Percentiles rank a stretch among this genome's conserved stretches.
Evolutionary conservation across 192 early-diverging fungal species (phyloP).

Genomic region (Backusella liffmaniae): DNA sequence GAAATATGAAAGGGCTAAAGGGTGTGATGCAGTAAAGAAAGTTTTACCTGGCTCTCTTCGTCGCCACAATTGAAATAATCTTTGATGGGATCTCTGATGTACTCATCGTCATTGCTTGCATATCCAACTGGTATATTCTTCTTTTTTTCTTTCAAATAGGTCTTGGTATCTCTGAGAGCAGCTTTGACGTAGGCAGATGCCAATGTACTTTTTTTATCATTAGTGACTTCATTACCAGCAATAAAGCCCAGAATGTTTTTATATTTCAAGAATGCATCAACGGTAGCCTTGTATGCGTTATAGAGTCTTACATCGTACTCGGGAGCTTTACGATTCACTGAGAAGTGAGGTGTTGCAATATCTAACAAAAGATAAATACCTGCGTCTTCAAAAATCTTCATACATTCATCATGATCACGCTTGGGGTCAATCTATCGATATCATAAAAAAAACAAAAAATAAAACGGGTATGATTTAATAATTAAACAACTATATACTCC

Average conservation of each 20-base stretch:
- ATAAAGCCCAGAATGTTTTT: constrained; percentile 66
- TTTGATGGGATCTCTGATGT: constrained; percentile 62
- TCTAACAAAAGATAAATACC: constrained; percentile 77
- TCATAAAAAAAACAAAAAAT: not conserved
- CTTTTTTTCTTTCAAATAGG: constrained; percentile 50
- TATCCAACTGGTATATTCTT: constrained; percentile 73
- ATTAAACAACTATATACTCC: not conserved
- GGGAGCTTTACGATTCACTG: constrained; percentile 68
- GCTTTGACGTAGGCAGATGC: constrained; percentile 70
- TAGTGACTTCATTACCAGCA: constrained; percentile 77
- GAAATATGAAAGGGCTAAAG: not conserved
- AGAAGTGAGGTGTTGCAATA: constrained; percentile 54
- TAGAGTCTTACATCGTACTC: constrained; percentile 55
- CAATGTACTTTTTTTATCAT: constrained; percentile 55
- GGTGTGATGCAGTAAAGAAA: not conserved
- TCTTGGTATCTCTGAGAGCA: constrained; percentile 64
- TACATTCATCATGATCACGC: constrained; percentile 68
- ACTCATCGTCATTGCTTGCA: constrained; percentile 70
- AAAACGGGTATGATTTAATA: not conserved
- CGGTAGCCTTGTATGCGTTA: constrained; percentile 53
- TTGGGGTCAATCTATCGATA: constrained; percentile 47
- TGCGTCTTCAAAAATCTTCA: constrained; percentile 60
- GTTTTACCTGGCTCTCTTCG: constrained; percentile 40
- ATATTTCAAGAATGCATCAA: constrained; percentile 68
- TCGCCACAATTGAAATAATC: constrained; percentile 72